Evolutionary conservation across 1,284 basidiomycete genomes (phyloP).

Genomic region (Sporisorium graminicola): DNA sequence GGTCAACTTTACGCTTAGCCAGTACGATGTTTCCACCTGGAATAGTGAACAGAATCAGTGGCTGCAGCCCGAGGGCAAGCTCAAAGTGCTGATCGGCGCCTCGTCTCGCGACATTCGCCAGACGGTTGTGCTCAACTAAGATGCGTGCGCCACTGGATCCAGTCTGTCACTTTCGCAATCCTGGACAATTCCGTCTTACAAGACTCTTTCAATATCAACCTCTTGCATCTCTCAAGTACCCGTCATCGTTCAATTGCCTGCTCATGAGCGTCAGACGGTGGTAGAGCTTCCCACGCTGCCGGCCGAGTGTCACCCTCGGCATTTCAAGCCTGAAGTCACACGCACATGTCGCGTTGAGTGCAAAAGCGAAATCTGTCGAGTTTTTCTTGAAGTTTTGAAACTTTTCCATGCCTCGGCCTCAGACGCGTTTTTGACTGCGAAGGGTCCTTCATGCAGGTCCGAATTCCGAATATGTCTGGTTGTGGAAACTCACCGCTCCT

Average conservation of each 20-base stretch:
- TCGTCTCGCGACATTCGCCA: conserved; percentile 57
- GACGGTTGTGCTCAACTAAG: conserved; percentile 34
- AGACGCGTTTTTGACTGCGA: neutral
- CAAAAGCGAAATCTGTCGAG: neutral
- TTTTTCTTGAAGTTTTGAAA: conserved; percentile 10
- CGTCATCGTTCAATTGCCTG: neutral
- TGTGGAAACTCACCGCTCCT: neutral
- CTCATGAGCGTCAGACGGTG: too few species aligned
- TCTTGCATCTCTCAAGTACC: neutral
- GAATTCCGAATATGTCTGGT: conserved; percentile 11
- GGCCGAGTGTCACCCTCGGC: neutral
- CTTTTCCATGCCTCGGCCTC: conserved; percentile 2
- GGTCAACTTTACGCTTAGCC: conserved; percentile 46
- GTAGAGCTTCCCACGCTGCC: neutral
- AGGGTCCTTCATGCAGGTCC: conserved; percentile 20
- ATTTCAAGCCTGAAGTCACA: neutral
- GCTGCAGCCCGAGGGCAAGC: conserved; percentile 52
- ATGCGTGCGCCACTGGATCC: neutral
- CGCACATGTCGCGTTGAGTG: conserved; percentile 11
- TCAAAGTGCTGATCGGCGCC: conserved; percentile 53
- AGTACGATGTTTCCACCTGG: conserved; percentile 61
- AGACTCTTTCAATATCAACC: neutral
- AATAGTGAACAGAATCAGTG: conserved; percentile 41
- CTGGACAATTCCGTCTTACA: neutral
- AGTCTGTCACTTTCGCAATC: neutral